These are phyloP conservation scores for Penicillium odoratum DNA, from an alignment of 495 filamentous ascomycete genomes.

Conservation along the genomic window DNA sequence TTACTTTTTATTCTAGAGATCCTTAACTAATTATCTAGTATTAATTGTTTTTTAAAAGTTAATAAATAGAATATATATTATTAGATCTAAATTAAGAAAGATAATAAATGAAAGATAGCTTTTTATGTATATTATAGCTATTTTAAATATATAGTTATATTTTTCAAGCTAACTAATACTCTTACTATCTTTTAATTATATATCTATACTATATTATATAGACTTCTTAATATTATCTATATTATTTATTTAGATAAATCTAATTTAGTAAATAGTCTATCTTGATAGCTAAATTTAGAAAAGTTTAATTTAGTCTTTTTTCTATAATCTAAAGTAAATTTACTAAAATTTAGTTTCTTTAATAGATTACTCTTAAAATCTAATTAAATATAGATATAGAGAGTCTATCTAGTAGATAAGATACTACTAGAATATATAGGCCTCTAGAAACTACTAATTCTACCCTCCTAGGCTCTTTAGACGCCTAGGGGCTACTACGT, in stretches of 20 bases:
- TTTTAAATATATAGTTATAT: slow-evolving; percentile 6
- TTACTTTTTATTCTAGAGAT: not conserved
- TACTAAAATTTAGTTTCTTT: no score
- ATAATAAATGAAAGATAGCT: not conserved
- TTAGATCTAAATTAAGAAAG: not conserved
- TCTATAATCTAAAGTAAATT: no score
- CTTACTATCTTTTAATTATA: not conserved
- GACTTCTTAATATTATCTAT: not conserved
- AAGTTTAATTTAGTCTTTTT: no score
- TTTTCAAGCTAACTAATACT: slow-evolving; percentile 2
- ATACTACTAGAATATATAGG: no score
- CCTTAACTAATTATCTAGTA: not conserved
- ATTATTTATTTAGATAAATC: not conserved
- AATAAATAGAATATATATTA: not conserved
- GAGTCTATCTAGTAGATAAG: no score
- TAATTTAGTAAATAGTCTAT: not conserved
- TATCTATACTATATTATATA: not conserved
- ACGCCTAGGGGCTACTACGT: no score
- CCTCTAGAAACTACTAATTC: no score
- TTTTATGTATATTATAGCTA: slow-evolving; percentile 1
- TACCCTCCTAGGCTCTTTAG: no score
- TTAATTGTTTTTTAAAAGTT: not conserved
- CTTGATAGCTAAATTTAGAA: not conserved
- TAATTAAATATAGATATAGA: no score
- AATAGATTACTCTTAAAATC: no score